Base-by-base conservation (phyloP, 140 eudicot species). In the Cichorium intybus region DNA sequence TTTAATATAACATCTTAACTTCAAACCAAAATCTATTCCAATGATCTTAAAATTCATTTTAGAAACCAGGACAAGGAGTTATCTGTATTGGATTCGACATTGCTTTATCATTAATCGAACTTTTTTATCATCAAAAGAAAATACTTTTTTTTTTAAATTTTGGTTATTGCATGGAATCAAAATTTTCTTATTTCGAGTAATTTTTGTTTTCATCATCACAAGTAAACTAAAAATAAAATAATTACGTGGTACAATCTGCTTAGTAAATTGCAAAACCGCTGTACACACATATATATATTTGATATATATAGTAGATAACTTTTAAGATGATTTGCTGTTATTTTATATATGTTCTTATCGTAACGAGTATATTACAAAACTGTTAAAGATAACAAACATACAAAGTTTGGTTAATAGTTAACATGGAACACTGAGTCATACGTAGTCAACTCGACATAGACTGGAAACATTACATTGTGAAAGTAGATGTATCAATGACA, bases 401-500 rank as follows among this genome's bases (percentile, higher is more conserved):
- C 18, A 43, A 20, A 15, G 49, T 43, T 43, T 43, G 49, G 18
- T 14, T 43, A 14, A 20, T 62, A 14, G 49, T 62, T 43, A n/a
- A 41, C 22, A 10, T 43, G 33, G 17, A 46, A 18, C 47, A 64
- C n/a, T 17, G 34, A 49, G 35, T 18, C 34, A 27, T 48, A 20
- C 59, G 18, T 28, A 29, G 58, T 48, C 62, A 20, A 48, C 49
- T 49, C 24, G 58, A 49, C 14, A 50, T 61, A n/a, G 53, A 70
- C 39, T 24, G 62, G 45, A 71, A 71, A 29, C 62, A 50, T 54
- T 46, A 3, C 52, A 28, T 31, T 14, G 61, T 47, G 51, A 60
- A 48, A 70, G 54, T 47, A 33, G 60, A 70, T 60, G 56, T 34
- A 29, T 58, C 41, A n/a, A 66, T 74, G 68, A 60, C 79, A 74